Base-by-base conservation (phyloP, 306 rosid species). In the Cicer arietinum region DNA sequence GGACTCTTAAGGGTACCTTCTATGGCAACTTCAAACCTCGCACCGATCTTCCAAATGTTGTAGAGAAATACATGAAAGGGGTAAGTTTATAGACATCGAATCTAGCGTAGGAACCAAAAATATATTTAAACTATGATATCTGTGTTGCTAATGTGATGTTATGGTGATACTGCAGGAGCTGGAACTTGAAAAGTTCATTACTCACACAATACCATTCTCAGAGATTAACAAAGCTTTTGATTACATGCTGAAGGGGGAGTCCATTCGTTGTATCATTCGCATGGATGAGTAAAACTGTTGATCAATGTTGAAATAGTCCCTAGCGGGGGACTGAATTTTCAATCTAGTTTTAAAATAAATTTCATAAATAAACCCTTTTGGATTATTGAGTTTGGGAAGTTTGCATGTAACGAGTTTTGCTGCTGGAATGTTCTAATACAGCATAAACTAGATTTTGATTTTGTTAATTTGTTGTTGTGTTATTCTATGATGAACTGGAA, bases 1-100 rank as follows among this genome's bases (percentile, higher is more conserved):
- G 91, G 88, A 93, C 98, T 52, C 93, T 91, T 0, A 93, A 89
- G 89, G 98, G 98, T 13, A 91, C 98, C 59, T 91, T 91, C 80
- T 93, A 84, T 39, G 98, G 98, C 20, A 93, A 93, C 86, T 93
- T 88, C 88, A 93, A 91, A 16, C 97, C 98, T 35, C 89, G 91
- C 6, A 66, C 90, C 1, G 97, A 93, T 66, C 87, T 93, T 11
- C 98, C 98, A 8, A 9, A 47, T 7, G 91, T 89, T 20, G 98
- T 93, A 40, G 97, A 93, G 30, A 74, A 58, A 88, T 91, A 91
- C 90, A 80, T 93, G 92, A 87, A 52, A 16, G 85, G 84, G 84
- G 89, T 85, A 73, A 37, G 81, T 22, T 56, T 74, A 8, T 65
- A 10, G 17, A 9, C 5, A 30, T 14, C 40, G 35, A n/a, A 66